phyloP scores from a whole-genome alignment of 495 filamentous ascomycete genomes.

The Penicillium malachiteum region DNA sequence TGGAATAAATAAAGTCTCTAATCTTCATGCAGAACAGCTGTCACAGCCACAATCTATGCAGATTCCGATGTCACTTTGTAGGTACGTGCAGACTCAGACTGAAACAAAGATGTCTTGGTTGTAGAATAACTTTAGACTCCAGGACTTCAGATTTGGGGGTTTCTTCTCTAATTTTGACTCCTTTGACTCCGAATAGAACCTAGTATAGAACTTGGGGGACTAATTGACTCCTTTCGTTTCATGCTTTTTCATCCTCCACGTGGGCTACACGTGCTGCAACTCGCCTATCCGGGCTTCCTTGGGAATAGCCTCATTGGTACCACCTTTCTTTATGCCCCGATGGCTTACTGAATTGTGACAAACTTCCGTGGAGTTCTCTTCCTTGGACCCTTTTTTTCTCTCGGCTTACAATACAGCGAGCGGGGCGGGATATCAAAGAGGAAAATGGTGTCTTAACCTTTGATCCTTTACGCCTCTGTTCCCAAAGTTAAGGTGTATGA shows the following conservation, averaged over 20 bases:
- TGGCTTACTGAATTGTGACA: not conserved
- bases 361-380: not conserved
- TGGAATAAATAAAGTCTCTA: not conserved
- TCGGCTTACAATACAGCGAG: not conserved
- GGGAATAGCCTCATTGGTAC: conserved; percentile 13
- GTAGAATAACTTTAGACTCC: not conserved
- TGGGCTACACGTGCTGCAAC: conserved; percentile 27
- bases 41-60: not conserved
- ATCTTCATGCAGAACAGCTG: conserved; percentile 15
- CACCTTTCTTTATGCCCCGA: conserved; percentile 17
- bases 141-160: not conserved
- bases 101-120: not conserved
- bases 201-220: not conserved
- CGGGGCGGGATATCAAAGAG: not conserved
- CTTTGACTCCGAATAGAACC: not conserved
- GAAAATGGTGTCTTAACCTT: no score
- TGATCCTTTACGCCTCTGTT: no score
- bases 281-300: conserved; percentile 27
- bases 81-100: conserved; percentile 3
- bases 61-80: not conserved
- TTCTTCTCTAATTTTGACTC: not conserved
- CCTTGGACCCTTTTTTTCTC: not conserved
- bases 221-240: not conserved
- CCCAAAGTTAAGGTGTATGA: no score
- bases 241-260: conserved; percentile 22